Evolutionary conservation across 176 grass and related monocot species (phyloP), one percentile per base, ranked within the genome.

Genomic region (Thalia dealbata): DNA sequence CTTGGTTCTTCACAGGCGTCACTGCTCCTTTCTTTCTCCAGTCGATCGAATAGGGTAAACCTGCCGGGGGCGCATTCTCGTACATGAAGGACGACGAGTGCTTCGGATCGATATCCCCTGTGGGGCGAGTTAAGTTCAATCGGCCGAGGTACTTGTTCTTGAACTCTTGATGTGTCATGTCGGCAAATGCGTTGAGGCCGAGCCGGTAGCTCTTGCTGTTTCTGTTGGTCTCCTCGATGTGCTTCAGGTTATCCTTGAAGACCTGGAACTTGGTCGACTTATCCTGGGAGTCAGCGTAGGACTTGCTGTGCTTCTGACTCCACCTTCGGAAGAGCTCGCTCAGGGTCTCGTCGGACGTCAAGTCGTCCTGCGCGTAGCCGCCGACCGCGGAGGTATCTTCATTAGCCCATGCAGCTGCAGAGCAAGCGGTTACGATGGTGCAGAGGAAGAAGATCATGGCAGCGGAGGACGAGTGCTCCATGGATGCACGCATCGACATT

Each of bases 201-300:
- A 75, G 58, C 73, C 73, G 62, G 73, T 75, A 63, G 73, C 56
- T 75, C n/a, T 25, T 75, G 35, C n/a, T 62, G 22, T 21, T 28
- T 35, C 24, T 63, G 73, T 75, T 75, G 6, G 73, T 50, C 38
- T 61, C 73, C 0, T 48, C 56, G 21, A 75, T 48, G 56, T 75
- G 73, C 58, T 75, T 75, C 52, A 75, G 13, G 58, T 75, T 75
- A 29, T 75, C 73, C 41, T 75, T 75, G 73, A 75, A 75, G 35
- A 64, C 24, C 41, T 64, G 56, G 28, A 75, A 75, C 23, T 41
- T 75, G 19, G 13, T 48, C 73, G 46, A 38, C 58, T 64, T 75
- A 14, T 61, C 42, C 29, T 75, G 10, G 22, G 48, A 15, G 42
- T 18, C 28, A 9, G 22, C 22, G 41, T 75, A 75, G 10, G 56